phyloP scores from a whole-genome alignment of 73 alveolate species.

The Paraurostyla sp. region DNA sequence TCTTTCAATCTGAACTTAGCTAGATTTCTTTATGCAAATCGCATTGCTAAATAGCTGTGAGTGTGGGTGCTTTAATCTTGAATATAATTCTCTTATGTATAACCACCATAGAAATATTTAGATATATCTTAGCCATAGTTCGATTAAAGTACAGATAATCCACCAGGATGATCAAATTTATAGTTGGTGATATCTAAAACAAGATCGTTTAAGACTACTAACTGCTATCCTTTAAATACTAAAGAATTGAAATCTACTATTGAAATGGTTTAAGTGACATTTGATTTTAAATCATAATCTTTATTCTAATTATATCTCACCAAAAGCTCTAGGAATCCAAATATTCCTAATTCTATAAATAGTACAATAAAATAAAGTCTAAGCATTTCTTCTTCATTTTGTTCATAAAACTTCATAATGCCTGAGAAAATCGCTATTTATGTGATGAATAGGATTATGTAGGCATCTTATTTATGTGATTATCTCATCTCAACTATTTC shows the following conservation, averaged over 20 bases:
- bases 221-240: conserved; percentile 25
- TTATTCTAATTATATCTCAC: too few species aligned
- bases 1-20: not conserved
- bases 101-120: conserved; percentile 81
- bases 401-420: not conserved
- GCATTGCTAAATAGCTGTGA: conserved; percentile 17
- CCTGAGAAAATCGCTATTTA: not conserved
- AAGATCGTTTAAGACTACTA: conserved; percentile 41
- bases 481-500: not conserved
- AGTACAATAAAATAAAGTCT: too few species aligned
- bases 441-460: not conserved
- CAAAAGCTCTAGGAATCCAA: too few species aligned
- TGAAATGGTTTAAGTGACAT: not conserved
- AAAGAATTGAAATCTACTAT: conserved; percentile 4
- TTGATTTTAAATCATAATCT: too few species aligned
- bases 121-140: conserved; percentile 79
- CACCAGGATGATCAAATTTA: conserved; percentile 81
- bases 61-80: not conserved
- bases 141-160: conserved; percentile 67
- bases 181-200: conserved; percentile 56
- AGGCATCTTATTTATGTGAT: not conserved
- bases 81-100: conserved; percentile 60
- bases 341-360: too few species aligned
- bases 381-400: too few species aligned
- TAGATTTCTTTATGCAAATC: not conserved